Conservation (phyloP, 129 eudicot genomes). For the Heracleum sosnowskyi region DNA sequence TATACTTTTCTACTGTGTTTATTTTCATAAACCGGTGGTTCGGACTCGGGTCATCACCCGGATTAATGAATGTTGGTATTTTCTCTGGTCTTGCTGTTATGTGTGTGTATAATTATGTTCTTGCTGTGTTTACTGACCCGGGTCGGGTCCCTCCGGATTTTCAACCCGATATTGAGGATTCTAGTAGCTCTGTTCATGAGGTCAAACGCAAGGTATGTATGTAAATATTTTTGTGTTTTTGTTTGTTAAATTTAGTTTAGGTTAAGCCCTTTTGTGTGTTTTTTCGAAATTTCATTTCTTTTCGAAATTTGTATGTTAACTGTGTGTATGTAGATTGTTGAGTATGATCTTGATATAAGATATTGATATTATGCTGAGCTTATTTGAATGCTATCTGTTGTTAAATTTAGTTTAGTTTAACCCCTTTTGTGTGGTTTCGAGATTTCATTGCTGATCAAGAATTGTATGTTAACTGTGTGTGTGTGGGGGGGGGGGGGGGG, state of each 20-base stretch:
- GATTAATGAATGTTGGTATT: constrained; percentile 45
- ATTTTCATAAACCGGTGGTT: constrained; percentile 75
- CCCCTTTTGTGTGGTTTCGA: neutral
- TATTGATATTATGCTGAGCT: neutral
- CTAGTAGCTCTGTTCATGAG: constrained; percentile 66
- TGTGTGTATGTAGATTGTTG: neutral
- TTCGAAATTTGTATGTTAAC: neutral
- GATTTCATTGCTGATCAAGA: neutral
- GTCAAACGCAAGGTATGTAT: constrained; percentile 75
- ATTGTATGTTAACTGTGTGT: neutral
- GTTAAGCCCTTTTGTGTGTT: neutral
- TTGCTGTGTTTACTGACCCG: constrained; percentile 67
- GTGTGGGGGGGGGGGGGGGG: neutral
- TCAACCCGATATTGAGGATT: constrained; percentile 74
- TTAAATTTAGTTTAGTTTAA: neutral
- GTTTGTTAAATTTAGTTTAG: neutral
- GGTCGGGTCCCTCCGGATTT: constrained; percentile 71
- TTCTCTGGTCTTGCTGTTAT: constrained; percentile 51
- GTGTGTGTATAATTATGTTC: constrained; percentile 43
- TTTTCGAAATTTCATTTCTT: neutral
- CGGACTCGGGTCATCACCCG: constrained; percentile 76
- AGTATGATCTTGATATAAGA: neutral
- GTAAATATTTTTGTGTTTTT: neutral
- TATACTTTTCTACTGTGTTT: constrained; percentile 58
- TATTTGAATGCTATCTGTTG: neutral